Evolutionary conservation across 2,329 filamentous ascomycete species (phyloP), one percentile per base, ranked within the genome.

Genomic region (Gremmenia infestans): DNA sequence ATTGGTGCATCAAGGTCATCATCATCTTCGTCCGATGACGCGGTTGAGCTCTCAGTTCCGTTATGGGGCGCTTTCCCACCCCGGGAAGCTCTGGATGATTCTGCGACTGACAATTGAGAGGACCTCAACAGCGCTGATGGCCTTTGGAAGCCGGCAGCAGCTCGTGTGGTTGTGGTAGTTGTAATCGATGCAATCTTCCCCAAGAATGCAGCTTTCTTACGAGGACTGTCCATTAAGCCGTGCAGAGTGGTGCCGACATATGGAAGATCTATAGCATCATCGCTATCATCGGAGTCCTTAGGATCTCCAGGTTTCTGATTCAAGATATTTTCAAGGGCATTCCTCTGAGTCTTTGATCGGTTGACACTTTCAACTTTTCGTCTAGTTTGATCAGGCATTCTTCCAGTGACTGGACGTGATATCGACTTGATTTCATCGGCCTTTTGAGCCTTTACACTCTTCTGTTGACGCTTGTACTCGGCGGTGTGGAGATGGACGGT

Each of bases 401-500:
- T 67, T 1, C 63, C 63, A 17, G 64, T 70, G 2, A 75, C 73
- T 2, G 72, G 72, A 37, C 74, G 66, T 12, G 68, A 70, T 7
- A 77, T 72, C 1, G 66, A 67, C 48, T 64, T 66, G 48, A 77
- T 70, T 7, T 70, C 70, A 2, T 76, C 76, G 0, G 78, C 78
- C 60, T 85, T 85, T 50, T 79, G 77, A 9, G 74, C 68, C 60
- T 75, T 80, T 3, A 83, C 81, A 37, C 76, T 72, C 36, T 74
- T 72, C 69, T 87, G 87, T 46, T 89, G 78, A 4, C 85, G 80
- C 56, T 83, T 77, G 68, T 93, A 93, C 70, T 91, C 88, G 15
- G 84, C 87, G n/a, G 84, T 81, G 67, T 92, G 88, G 1, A 93
- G 78, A 69, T 91, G 88, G 5, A 80, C 79, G 0, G 89, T 93